Evolutionary conservation across 2,329 filamentous ascomycete species (phyloP).

Genomic region (Daldinia eschscholtzii): DNA sequence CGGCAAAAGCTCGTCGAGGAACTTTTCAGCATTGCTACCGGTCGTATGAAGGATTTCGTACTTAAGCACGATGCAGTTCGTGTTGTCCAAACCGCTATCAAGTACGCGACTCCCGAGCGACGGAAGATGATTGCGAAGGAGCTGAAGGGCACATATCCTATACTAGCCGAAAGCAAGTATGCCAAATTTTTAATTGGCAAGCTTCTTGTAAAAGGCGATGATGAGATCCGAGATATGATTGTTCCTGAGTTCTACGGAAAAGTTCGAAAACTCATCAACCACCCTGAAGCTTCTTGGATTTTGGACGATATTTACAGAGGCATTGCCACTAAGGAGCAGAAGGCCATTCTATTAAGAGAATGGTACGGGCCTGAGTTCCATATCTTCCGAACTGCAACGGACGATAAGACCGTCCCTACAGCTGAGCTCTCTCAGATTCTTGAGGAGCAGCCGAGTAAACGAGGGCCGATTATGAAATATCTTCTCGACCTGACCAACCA

Average conservation of each 20-base stretch:
- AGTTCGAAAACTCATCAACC: conserved; percentile 92
- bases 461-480: conserved; percentile 86
- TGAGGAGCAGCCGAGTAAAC: conserved; percentile 83
- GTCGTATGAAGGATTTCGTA: conserved; percentile 92
- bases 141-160: conserved; percentile 84
- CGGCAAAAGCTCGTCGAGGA: conserved; percentile 88
- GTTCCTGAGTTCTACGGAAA: conserved; percentile 96
- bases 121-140: conserved; percentile 88
- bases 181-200: conserved; percentile 98
- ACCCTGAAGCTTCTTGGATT: conserved; percentile 97
- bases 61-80: conserved; percentile 99
- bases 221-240: conserved; percentile 87
- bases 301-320: conserved; percentile 95
- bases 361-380: conserved; percentile 98
- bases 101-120: conserved; percentile 90
- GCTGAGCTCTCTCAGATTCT: conserved; percentile 82
- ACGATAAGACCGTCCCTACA: conserved; percentile 64
- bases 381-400: conserved; percentile 72
- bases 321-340: conserved; percentile 87
- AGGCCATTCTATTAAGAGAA: conserved; percentile 85
- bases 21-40: conserved; percentile 91
- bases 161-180: conserved; percentile 93
- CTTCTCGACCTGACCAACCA: conserved; percentile 89
- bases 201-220: conserved; percentile 90
- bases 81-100: conserved; percentile 95